Percentiles rank a stretch among this genome's conserved stretches.
These are phyloP conservation scores for Baudoinia panamericana DNA, from an alignment of 495 filamentous ascomycete genomes.

Conservation along the genomic window DNA sequence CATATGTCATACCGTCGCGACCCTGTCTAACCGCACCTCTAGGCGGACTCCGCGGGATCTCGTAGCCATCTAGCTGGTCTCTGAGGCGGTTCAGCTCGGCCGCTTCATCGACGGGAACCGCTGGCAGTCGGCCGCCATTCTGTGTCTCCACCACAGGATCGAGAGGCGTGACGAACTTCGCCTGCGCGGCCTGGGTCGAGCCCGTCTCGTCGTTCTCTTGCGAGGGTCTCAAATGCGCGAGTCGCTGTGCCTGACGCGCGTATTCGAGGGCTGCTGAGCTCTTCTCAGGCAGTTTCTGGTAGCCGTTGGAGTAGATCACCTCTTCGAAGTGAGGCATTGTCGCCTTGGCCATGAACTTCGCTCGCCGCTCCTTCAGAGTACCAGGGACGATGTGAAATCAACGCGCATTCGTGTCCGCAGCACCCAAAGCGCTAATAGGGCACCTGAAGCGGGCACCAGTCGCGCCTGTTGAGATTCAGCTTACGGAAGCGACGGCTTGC, in stretches of 20 bases:
- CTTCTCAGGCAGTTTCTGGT: constrained; percentile 18
- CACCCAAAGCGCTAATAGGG: too few species aligned
- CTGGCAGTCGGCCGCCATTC: constrained; percentile 50
- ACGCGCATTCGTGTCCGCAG: too few species aligned
- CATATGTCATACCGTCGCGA: constrained; percentile 26
- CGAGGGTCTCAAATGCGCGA: constrained; percentile 27
- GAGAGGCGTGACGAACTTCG: constrained; percentile 52
- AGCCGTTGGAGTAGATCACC: constrained; percentile 9
- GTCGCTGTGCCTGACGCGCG: constrained; percentile 47
- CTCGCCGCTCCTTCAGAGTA: too few species aligned
- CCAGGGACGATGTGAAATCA: too few species aligned
- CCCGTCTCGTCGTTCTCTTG: constrained; percentile 26
- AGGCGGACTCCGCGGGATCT: constrained; percentile 15
- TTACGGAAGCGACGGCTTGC: too few species aligned
- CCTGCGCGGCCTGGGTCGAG: constrained; percentile 44
- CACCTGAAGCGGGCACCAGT: too few species aligned
- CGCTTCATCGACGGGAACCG: constrained; percentile 52
- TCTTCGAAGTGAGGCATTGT: constrained; percentile 8
- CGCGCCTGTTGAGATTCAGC: too few species aligned
- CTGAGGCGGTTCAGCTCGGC: constrained; percentile 50
- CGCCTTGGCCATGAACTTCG: background rate
- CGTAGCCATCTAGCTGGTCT: constrained; percentile 34
- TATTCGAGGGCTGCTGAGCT: constrained; percentile 28
- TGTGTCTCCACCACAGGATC: constrained; percentile 59
- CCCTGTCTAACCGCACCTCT: constrained; percentile 4